A percentile compares a stretch with the other conserved stretches of the same genome.
Conservation (phyloP, 352 stramenopile genomes). For the Pythium pyrilobum region DNA sequence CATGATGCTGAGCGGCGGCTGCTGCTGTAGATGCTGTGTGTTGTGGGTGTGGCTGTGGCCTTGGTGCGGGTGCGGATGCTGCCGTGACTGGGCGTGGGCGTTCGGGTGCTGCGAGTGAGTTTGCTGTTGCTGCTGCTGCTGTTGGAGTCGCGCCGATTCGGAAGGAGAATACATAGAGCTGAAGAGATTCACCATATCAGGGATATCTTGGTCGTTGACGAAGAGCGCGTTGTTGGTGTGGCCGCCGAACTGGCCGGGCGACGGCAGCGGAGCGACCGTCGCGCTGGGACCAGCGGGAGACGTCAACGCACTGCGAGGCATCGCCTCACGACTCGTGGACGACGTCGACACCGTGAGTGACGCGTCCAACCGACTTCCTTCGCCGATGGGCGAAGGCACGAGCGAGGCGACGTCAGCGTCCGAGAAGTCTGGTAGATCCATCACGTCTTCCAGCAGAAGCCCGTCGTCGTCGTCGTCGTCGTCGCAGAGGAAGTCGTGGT, state of each 20-base stretch:
- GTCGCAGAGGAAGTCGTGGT: constrained; percentile 9
- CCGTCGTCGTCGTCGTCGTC: constrained; percentile 6
- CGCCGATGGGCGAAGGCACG: constrained; percentile 1
- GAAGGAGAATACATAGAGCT: constrained; percentile 58
- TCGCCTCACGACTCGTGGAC: constrained; percentile 6
- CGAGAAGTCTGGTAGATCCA: constrained; percentile 16
- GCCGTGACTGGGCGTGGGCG: too few species aligned
- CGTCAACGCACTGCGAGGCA: constrained; percentile 3
- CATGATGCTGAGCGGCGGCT: constrained; percentile 21
- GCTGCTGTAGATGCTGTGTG: background rate
- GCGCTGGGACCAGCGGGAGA: background rate
- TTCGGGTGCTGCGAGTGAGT: background rate
- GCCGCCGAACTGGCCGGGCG: constrained; percentile 9
- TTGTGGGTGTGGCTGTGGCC: background rate
- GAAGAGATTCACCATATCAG: constrained; percentile 62
- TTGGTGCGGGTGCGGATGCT: too few species aligned
- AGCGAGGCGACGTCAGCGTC: constrained; percentile 12
- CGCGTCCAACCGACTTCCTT: background rate
- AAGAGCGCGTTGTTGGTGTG: constrained; percentile 5
- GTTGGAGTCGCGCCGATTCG: background rate
- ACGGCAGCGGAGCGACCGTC: constrained; percentile 6
- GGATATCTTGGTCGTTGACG: constrained; percentile 39
- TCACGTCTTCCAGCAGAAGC: constrained; percentile 6
- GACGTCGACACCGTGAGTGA: constrained; percentile 26
- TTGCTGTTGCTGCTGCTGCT: constrained; percentile 2